Conservation (phyloP, 2,329 filamentous ascomycete genomes). For the Verticillium tricorpus region DNA sequence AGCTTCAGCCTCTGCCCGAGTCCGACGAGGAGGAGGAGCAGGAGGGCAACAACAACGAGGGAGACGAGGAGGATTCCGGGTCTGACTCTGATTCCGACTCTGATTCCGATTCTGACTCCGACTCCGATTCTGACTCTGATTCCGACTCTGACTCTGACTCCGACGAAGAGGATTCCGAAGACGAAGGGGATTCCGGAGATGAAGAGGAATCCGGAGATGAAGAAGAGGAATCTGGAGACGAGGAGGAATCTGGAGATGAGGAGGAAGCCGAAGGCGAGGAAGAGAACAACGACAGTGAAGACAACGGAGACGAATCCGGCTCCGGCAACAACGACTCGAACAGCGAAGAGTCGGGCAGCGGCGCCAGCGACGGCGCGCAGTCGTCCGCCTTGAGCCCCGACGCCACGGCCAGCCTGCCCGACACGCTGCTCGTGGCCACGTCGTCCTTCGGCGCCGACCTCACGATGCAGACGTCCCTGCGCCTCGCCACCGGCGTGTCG, state of each 20-base stretch:
- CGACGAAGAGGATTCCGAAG: background rate
- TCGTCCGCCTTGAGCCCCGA: background rate
- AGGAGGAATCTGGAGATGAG: background rate
- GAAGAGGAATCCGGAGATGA: background rate
- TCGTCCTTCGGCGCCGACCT: background rate
- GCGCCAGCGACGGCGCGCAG: background rate
- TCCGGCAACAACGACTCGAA: background rate
- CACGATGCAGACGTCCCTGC: slow-evolving; percentile 2
- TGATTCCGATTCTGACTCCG: background rate
- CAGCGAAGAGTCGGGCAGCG: background rate
- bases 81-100: background rate
- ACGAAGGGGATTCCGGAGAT: background rate
- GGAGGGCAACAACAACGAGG: background rate
- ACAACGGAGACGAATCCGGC: background rate
- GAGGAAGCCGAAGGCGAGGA: background rate
- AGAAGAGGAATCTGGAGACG: background rate
- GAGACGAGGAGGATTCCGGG: background rate
- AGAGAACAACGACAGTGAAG: background rate
- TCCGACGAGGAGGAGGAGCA: background rate
- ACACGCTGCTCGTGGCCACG: background rate
- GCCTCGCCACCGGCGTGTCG: slow-evolving; percentile 1
- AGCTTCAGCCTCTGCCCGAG: slow-evolving; percentile 1
- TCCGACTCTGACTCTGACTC: background rate
- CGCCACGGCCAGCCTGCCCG: background rate
- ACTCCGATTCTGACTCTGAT: background rate